Evolutionary conservation across 805 yeast species (phyloP), one percentile per base, ranked within the genome.

Genomic region (Ogataea nonfermentans): DNA sequence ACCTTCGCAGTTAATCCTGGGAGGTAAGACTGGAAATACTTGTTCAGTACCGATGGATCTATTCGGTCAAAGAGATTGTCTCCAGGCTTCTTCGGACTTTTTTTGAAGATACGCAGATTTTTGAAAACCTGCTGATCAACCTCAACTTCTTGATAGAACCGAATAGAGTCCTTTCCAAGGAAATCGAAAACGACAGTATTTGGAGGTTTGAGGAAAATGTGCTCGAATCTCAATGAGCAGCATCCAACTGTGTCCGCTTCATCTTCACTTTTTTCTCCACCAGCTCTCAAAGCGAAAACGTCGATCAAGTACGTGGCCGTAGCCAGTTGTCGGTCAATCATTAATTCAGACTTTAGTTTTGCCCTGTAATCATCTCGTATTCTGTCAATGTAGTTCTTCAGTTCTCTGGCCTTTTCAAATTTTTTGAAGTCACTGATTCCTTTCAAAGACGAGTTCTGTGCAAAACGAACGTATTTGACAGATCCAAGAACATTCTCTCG

Each of bases 211-310:
- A 91, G 70, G 1, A 90, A 81, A 30, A 91, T 76, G 63, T 90
- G 98, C 60, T 90, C 98, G 56, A 68, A 90, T 55, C 98, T 70
- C 50, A 91, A 73, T 1, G 97, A 90, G 66, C 98, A 91, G 65
- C 98, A 91, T 31, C 98, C 98, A 31, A 91, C 98, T 1, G 98
- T 91, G 60, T 91, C 98, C 2, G 98, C 98, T 59, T 90, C 97
- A 51, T 91, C 98, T 3, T 91, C 98, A 9, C 91, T 84, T 61
- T 91, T 91, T 63, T 91, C 97, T 53, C 97, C 96, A 60, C 97
- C 97, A 1, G 97, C 97, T 82, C 98, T 85, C 49, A 91, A 73
- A 0, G 98, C 98, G 56, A 91, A 81, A 3, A 83, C 79, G 67
- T 91, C 98, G 56, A 91, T 90, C 33, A 91, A 72, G 62, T 91